A percentile compares a stretch with the other conserved stretches of the same genome.
These are phyloP conservation scores for Amphicarpaea edgeworthii DNA, from an alignment of 306 rosid genomes.

Conservation along the genomic window DNA sequence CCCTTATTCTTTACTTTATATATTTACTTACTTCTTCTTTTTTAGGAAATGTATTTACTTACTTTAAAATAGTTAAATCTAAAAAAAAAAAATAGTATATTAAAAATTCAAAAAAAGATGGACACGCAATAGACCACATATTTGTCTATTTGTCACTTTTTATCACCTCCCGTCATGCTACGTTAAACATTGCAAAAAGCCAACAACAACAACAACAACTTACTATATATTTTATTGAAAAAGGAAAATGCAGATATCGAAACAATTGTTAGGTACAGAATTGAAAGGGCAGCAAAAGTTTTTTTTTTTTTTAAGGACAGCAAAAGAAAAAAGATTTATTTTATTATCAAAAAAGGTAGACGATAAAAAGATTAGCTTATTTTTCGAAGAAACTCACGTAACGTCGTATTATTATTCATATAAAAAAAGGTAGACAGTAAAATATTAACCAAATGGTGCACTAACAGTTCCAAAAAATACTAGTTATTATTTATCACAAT, in stretches of 20 bases:
- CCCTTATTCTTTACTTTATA: background rate
- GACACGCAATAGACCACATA: background rate
- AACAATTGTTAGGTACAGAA: conserved; percentile 2
- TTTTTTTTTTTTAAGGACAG: too few species aligned
- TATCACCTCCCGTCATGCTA: background rate
- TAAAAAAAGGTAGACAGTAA: too few species aligned
- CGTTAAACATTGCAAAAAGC: background rate
- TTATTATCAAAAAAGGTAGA: too few species aligned
- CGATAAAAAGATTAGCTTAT: background rate
- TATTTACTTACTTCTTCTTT: background rate
- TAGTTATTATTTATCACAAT: too few species aligned
- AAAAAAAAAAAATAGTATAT: background rate
- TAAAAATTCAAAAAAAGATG: background rate
- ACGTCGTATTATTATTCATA: background rate
- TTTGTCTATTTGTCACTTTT: background rate
- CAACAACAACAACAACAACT: background rate
- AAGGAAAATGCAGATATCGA: background rate
- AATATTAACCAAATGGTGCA: too few species aligned
- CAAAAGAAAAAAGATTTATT: background rate
- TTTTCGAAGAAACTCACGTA: background rate
- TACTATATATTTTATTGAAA: background rate
- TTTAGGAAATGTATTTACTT: background rate
- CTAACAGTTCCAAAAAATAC: too few species aligned
- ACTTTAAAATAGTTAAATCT: background rate
- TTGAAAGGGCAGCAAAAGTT: conserved; percentile 10